phyloP scores from a whole-genome alignment of 164 flowering plant genomes.

The Berberis thunbergii region DNA sequence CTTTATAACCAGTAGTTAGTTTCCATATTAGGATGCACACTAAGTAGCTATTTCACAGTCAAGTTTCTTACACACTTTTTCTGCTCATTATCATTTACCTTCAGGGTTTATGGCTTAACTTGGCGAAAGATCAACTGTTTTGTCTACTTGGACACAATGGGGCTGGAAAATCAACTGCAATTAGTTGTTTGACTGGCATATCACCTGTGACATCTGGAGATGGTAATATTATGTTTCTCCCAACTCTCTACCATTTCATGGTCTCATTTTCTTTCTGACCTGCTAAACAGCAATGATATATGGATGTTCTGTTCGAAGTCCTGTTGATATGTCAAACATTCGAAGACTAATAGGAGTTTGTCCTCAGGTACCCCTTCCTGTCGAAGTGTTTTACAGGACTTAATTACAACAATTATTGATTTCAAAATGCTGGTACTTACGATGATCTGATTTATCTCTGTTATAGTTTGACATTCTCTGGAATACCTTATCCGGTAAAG shows the following conservation, averaged over 20 bases:
- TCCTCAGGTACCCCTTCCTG: constrained; percentile 65
- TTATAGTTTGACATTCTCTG: constrained; percentile 86
- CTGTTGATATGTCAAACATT: constrained; percentile 82
- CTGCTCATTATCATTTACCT: constrained; percentile 3
- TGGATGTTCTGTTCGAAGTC: constrained; percentile 72
- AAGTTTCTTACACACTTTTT: not conserved
- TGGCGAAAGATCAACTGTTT: constrained; percentile 79
- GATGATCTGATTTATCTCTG: not conserved
- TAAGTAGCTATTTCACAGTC: not conserved
- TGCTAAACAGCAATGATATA: constrained; percentile 63
- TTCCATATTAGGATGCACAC: too few species aligned
- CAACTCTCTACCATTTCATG: not conserved
- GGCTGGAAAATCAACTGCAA: constrained; percentile 95
- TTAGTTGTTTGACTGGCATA: constrained; percentile 92
- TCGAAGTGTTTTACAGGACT: constrained; percentile 1
- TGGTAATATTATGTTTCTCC: constrained; percentile 38
- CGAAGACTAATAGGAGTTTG: constrained; percentile 85
- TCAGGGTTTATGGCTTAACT: constrained; percentile 90
- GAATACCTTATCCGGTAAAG: constrained; percentile 78
- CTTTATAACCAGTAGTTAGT: not conserved
- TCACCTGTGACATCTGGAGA: constrained; percentile 92
- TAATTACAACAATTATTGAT: not conserved
- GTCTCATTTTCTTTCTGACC: not conserved
- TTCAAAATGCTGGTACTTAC: not conserved
- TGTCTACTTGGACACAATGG: constrained; percentile 99